These are phyloP conservation scores for Podospora australis DNA, from an alignment of 495 filamentous ascomycete genomes.

Conservation along the genomic window DNA sequence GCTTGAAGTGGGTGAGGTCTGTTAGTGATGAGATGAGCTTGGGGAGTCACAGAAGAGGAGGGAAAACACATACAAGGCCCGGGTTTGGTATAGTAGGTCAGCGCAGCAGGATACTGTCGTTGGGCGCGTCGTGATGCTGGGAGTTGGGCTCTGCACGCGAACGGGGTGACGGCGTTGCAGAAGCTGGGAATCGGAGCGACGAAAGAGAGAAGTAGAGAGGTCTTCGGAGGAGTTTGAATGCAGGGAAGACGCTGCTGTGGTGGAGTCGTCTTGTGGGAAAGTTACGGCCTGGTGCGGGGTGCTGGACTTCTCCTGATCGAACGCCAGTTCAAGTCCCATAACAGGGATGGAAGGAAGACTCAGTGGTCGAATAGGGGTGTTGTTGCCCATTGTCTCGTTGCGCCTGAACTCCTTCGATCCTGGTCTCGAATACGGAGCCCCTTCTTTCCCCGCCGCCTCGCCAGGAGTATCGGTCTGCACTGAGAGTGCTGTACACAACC, in stretches of 20 bases:
- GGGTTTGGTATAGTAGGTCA: slow-evolving; percentile 3
- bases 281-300: neutral
- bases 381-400: slow-evolving; percentile 3
- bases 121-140: neutral
- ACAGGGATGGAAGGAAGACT: slow-evolving; percentile 10
- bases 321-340: slow-evolving; percentile 7
- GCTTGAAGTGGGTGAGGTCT: neutral
- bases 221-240: neutral
- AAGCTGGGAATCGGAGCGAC: neutral
- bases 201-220: neutral
- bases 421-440: no score
- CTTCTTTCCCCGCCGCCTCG: no score
- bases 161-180: neutral
- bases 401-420: no score
- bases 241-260: neutral
- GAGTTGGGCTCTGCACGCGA: neutral
- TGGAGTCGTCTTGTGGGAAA: neutral
- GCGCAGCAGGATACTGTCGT: neutral
- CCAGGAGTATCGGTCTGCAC: no score
- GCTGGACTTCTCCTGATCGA: neutral
- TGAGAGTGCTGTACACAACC: no score
- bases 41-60: no score
- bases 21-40: neutral
- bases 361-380: slow-evolving; percentile 2
- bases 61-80: slow-evolving; percentile 2